Evolutionary conservation across 192 early-diverging fungal genomes (phyloP).

Genomic region (Ambispora gerdemannii): DNA sequence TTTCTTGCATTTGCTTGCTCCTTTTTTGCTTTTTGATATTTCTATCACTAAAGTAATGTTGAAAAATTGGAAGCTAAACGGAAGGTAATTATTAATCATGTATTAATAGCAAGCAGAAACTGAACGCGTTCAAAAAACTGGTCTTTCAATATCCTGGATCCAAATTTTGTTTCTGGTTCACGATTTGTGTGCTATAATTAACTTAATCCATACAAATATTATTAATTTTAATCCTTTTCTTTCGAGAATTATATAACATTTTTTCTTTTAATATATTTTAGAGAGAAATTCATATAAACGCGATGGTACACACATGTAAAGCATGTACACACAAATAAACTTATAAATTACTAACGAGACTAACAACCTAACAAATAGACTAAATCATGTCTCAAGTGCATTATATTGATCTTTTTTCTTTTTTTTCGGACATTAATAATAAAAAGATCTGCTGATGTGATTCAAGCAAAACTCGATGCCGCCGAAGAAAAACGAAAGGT

Average conservation of each 20-base stretch:
- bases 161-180: no score
- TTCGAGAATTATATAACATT: no score
- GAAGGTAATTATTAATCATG: no score
- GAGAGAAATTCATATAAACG: not conserved
- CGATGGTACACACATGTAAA: not conserved
- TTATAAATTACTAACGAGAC: not conserved
- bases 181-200: no score
- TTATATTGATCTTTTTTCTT: not conserved
- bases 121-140: not conserved
- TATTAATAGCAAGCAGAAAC: not conserved
- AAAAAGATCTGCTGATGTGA: not conserved
- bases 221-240: no score
- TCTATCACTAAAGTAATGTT: no score
- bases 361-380: not conserved
- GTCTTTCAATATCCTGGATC: not conserved
- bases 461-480: conserved; percentile 7
- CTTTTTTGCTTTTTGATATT: no score
- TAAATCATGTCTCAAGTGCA: not conserved
- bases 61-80: no score
- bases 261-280: no score
- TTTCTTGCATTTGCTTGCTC: no score
- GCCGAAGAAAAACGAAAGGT: conserved; percentile 28
- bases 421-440: not conserved
- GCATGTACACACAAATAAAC: not conserved
- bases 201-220: no score